A percentile compares a stretch with the other conserved stretches of the same genome.
Evolutionary conservation across 2,329 filamentous ascomycete species (phyloP).

Genomic region (Acephala macrosclerotiorum): DNA sequence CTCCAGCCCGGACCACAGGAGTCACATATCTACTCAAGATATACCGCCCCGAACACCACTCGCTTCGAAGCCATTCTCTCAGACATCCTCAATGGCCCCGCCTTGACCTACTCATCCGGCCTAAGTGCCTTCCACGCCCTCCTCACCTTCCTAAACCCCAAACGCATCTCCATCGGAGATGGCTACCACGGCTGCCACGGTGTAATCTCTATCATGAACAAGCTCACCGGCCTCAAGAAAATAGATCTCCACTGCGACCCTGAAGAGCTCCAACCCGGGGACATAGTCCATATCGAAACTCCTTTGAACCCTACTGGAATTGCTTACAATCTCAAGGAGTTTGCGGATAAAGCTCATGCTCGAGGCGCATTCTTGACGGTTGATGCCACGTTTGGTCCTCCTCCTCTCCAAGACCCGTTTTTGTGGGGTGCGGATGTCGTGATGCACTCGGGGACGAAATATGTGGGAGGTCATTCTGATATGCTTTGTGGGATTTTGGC

Average conservation of each 20-base stretch:
- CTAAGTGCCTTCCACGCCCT: conserved; percentile 89
- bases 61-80: conserved; percentile 86
- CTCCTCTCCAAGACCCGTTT: conserved; percentile 88
- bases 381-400: conserved; percentile 92
- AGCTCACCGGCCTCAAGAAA: conserved; percentile 77
- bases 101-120: conserved; percentile 83
- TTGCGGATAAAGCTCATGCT: conserved; percentile 74
- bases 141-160: conserved; percentile 83
- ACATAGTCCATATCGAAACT: conserved; percentile 91
- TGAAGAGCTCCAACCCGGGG: conserved; percentile 74
- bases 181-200: conserved; percentile 97
- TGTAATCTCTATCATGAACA: conserved; percentile 75
- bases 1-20: no score
- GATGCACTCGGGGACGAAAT: conserved; percentile 96
- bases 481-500: conserved; percentile 87
- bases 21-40: conserved; percentile 87
- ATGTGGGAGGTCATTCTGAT: conserved; percentile 94
- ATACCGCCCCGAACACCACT: conserved; percentile 79
- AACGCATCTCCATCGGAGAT: conserved; percentile 79
- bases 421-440: conserved; percentile 81
- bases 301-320: conserved; percentile 91
- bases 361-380: conserved; percentile 81
- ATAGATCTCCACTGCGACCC: conserved; percentile 74
- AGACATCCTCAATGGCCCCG: conserved; percentile 72
- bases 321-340: conserved; percentile 75